Evolutionary conservation across 2,329 filamentous ascomycete species (phyloP).

Genomic region (Biscogniauxia mediterranea): DNA sequence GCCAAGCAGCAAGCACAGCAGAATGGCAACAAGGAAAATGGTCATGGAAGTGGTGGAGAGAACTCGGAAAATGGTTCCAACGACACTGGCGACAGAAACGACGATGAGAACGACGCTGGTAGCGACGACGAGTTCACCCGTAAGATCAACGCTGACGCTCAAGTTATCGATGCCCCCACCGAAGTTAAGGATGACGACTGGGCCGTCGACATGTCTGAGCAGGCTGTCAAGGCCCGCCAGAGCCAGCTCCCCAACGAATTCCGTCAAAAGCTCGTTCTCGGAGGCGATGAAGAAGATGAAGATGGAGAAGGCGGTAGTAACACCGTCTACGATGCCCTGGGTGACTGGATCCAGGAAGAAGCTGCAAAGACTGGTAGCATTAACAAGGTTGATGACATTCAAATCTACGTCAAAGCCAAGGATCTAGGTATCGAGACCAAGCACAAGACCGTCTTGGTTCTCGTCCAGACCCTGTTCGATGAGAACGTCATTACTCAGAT

Average conservation of each 20-base stretch:
- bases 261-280: slow-evolving; percentile 85
- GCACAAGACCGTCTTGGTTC: slow-evolving; percentile 87
- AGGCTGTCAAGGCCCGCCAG: slow-evolving; percentile 90
- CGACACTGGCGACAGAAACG: slow-evolving; percentile 47
- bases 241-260: slow-evolving; percentile 92
- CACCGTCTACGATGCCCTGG: slow-evolving; percentile 84
- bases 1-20: slow-evolving; percentile 72
- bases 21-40: slow-evolving; percentile 54
- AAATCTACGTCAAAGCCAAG: slow-evolving; percentile 95
- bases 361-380: slow-evolving; percentile 71
- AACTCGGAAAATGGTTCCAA: slow-evolving; percentile 62
- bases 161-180: slow-evolving; percentile 48
- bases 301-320: slow-evolving; percentile 73
- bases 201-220: slow-evolving; percentile 95
- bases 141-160: slow-evolving; percentile 66
- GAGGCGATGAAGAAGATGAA: slow-evolving; percentile 72
- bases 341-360: slow-evolving; percentile 83
- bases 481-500: slow-evolving; percentile 88
- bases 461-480: slow-evolving; percentile 91
- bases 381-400: slow-evolving; percentile 79
- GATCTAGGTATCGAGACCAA: slow-evolving; percentile 92
- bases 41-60: slow-evolving; percentile 60
- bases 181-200: slow-evolving; percentile 84
- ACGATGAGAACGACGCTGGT: slow-evolving; percentile 61
- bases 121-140: slow-evolving; percentile 93